A percentile compares a stretch with the other conserved stretches of the same genome.
phyloP scores from a whole-genome alignment of 495 filamentous ascomycete species.

The Daldinia loculata region DNA sequence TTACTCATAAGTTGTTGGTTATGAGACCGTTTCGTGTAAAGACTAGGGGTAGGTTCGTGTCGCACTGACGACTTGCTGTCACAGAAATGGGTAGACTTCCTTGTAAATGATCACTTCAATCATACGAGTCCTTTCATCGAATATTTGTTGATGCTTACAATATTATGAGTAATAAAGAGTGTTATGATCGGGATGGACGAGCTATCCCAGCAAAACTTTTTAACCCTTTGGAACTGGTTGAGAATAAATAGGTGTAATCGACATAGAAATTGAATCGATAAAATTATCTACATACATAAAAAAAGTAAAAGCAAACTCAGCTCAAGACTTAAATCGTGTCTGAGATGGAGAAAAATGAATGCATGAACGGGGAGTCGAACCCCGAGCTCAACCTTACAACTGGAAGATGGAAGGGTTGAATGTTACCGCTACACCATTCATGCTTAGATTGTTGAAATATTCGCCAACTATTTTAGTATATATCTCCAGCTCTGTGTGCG shows the following conservation, averaged over 20 bases:
- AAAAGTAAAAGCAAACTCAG: not conserved
- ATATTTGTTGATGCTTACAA: not conserved
- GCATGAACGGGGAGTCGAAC: conserved; percentile 19
- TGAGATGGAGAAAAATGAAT: not conserved
- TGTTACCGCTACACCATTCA: conserved; percentile 20
- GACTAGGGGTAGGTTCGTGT: not conserved
- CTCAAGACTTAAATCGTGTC: too few species aligned
- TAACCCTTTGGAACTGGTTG: too few species aligned
- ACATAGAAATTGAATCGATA: too few species aligned
- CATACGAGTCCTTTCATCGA: not conserved
- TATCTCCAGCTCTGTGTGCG: not conserved
- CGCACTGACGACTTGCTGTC: not conserved
- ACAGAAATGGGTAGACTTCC: not conserved
- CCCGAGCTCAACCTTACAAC: conserved; percentile 10
- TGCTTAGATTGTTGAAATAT: not conserved
- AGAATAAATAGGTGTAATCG: too few species aligned
- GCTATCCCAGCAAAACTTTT: too few species aligned
- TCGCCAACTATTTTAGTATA: not conserved
- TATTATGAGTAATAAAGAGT: too few species aligned
- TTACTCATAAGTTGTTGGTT: not conserved
- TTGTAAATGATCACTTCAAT: not conserved
- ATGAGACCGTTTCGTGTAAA: not conserved
- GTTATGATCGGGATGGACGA: too few species aligned
- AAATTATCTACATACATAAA: not conserved
- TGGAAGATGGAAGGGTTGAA: conserved; percentile 11